Evolutionary conservation across 2,329 filamentous ascomycete species (phyloP), one percentile per base, ranked within the genome.

Genomic region (Nemania sp.): DNA sequence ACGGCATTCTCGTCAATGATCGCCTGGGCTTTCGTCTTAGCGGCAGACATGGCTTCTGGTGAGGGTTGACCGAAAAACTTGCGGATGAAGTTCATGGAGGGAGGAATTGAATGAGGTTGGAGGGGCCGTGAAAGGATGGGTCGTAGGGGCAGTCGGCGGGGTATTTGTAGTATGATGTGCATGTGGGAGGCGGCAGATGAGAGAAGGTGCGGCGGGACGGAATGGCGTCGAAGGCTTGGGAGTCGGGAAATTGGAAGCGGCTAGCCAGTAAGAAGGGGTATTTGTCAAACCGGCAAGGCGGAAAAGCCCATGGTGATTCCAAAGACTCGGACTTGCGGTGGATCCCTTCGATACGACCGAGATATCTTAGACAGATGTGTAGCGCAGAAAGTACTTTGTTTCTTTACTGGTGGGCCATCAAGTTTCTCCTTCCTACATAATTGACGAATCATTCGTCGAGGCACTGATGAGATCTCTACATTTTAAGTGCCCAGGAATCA

Each of bases 1-100:
- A 96, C 91, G 66, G 84, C 77, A 77, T 96, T 94, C 70, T 92
- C 86, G 75, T 94, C 84, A 73, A 97, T 96, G 77, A 97, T 86
- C 68, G 79, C 74, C 75, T 96, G 85, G 58, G 89, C 90, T 76
- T 95, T 95, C 61, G 82, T 80, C 77, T 89, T 90, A 69, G 90
- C 89, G 71, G 88, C 84, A 69, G 90, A 86, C 89, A 96, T 95
- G 67, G 77, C 82, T 75, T 82, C 79, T 65, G 88, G 79, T 72
- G 80, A 51, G 37, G 77, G 71, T 49, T 79, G 73, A 66, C 77
- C 77, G 74, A 96, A 94, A 70, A 95, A 80, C 70, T 83, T 80
- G 69, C 85, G 82, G 69, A 89, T 75, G 74, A 93, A 80, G 48
- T 60, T 60, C 57, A 61, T 61, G 34, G 52, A 54, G 50, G 49